Percentiles rank a stretch among this genome's conserved stretches.
phyloP scores from a whole-genome alignment of 192 early-diverging fungal genomes.

The Coemansia javaensis region DNA sequence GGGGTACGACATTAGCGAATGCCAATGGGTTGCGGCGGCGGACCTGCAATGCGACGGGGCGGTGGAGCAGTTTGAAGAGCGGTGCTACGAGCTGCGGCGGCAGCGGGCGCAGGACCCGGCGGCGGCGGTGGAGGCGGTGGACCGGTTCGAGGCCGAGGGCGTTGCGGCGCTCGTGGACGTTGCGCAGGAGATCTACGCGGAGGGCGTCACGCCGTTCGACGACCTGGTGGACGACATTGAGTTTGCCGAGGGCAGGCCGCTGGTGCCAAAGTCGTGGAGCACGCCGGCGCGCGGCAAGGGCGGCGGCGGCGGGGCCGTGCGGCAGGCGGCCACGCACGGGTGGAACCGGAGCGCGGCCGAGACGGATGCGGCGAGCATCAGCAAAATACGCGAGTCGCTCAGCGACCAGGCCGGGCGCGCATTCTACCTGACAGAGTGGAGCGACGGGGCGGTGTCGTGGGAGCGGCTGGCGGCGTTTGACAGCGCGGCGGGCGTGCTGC shows the following conservation, averaged over 20 bases:
- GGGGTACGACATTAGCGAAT: constrained; percentile 12
- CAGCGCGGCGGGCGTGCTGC: constrained; percentile 1
- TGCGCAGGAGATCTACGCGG: constrained; percentile 6
- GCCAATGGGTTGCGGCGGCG: constrained; percentile 9
- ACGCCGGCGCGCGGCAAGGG: not conserved
- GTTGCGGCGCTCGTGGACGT: constrained; percentile 29
- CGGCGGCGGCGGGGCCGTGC: too few relatives aligned
- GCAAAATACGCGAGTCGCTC: constrained; percentile 10
- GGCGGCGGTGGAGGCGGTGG: not conserved
- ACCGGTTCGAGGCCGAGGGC: constrained; percentile 29
- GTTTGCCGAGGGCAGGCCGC: constrained; percentile 3
- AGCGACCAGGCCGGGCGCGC: constrained; percentile 6
- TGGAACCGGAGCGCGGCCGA: constrained; percentile 9
- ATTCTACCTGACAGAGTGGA: constrained; percentile 28
- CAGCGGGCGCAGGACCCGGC: constrained; percentile 12
- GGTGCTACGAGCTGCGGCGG: constrained; percentile 12
- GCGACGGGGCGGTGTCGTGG: constrained; percentile 19
- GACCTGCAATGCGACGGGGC: constrained; percentile 7
- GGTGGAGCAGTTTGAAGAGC: constrained; percentile 23
- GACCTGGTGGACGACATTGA: constrained; percentile 20
- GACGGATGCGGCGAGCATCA: not conserved
- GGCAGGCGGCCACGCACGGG: constrained; percentile 16
- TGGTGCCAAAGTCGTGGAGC: not conserved
- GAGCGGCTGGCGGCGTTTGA: constrained; percentile 9
- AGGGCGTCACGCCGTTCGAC: constrained; percentile 7